Conservation (phyloP, 768 basidiomycete genomes). For the Coprinopsis sp. region DNA sequence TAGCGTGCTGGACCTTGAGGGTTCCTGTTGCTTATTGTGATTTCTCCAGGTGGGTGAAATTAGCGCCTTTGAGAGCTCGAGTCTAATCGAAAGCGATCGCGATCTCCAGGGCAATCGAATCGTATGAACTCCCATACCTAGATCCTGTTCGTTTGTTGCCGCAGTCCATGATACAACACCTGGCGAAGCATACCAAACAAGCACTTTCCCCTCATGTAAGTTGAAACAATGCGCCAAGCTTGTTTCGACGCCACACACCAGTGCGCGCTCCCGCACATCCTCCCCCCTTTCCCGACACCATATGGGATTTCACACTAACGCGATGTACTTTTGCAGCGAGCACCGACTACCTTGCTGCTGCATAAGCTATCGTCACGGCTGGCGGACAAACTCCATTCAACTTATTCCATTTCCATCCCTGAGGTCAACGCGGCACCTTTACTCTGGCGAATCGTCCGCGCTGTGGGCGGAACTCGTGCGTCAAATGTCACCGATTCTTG, state of each 20-base stretch:
- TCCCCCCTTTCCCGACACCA: background rate
- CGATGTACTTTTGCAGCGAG: slow-evolving; percentile 40
- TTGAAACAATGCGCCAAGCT: slow-evolving; percentile 5
- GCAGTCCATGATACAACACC: slow-evolving; percentile 53
- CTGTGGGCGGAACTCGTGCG: slow-evolving; percentile 74
- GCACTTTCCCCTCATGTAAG: slow-evolving; percentile 71
- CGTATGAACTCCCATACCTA: slow-evolving; percentile 75
- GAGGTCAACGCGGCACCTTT: slow-evolving; percentile 73
- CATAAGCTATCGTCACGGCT: slow-evolving; percentile 62
- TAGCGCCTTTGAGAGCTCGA: background rate
- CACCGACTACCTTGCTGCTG: slow-evolving; percentile 53
- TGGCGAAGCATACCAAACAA: slow-evolving; percentile 64
- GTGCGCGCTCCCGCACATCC: no score
- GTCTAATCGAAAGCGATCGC: slow-evolving; percentile 2
- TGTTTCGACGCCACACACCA: no score
- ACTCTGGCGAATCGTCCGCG: slow-evolving; percentile 69
- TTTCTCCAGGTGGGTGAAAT: slow-evolving; percentile 54
- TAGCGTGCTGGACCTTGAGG: slow-evolving; percentile 78
- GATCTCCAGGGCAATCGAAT: slow-evolving; percentile 60
- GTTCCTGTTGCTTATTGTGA: slow-evolving; percentile 75
- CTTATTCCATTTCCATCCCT: slow-evolving; percentile 61
- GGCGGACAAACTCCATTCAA: slow-evolving; percentile 47
- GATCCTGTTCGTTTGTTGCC: slow-evolving; percentile 66
- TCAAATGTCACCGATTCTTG: no score
- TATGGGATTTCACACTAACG: background rate